These are phyloP conservation scores for Neospora caninum DNA, from an alignment of 169 alveolate genomes.

Conservation along the genomic window DNA sequence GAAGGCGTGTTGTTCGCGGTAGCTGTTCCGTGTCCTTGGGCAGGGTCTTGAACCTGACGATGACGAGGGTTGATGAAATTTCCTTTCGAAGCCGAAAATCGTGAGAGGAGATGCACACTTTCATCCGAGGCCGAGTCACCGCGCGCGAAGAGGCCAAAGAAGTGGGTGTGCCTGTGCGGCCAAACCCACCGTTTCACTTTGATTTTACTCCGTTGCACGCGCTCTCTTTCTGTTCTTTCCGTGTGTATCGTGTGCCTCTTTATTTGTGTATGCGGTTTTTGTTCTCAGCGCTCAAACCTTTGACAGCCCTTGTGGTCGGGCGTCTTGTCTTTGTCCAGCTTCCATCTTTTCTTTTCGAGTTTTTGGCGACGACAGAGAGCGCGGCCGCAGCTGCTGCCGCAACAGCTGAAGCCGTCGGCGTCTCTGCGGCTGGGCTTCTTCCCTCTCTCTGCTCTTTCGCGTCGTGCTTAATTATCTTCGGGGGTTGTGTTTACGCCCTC, in stretches of 20 bases:
- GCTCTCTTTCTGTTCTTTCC: neutral
- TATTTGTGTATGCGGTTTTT: neutral
- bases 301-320: constrained; percentile 13
- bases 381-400: constrained; percentile 25
- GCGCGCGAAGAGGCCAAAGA: no score
- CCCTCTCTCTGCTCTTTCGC: neutral
- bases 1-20: neutral
- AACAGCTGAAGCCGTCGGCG: neutral
- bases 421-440: neutral
- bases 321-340: constrained; percentile 21
- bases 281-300: constrained; percentile 24
- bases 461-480: neutral
- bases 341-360: neutral
- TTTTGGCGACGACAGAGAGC: neutral
- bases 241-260: neutral
- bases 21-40: no score
- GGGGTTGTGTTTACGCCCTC: constrained; percentile 37
- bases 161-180: no score
- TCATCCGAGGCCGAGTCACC: no score
- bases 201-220: no score
- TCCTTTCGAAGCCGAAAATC: no score
- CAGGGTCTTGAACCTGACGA: no score
- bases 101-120: no score
- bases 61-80: no score
- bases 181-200: no score